These are phyloP conservation scores for Apodospora peruviana DNA, from an alignment of 495 filamentous ascomycete genomes.

Conservation along the genomic window DNA sequence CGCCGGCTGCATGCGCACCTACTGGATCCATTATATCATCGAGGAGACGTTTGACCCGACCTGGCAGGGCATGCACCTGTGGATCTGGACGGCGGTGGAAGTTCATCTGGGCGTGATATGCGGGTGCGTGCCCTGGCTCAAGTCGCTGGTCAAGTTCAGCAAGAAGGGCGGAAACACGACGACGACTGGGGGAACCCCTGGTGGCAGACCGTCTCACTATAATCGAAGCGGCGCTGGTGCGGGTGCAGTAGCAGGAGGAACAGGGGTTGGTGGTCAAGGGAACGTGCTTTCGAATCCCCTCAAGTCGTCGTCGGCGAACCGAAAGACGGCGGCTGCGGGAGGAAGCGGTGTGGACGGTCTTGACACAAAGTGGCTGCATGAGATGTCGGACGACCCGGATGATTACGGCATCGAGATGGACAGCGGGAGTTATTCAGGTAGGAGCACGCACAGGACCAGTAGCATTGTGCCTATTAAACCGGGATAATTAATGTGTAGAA, in stretches of 20 bases:
- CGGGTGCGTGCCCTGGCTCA: constrained; percentile 34
- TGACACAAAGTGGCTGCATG: neutral
- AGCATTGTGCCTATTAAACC: no score
- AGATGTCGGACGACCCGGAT: no score
- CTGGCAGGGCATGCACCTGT: constrained; percentile 34
- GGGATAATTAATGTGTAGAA: no score
- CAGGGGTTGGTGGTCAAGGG: neutral
- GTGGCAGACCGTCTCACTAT: no score
- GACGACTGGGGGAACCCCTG: no score
- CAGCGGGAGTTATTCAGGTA: no score
- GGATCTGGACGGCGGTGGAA: constrained; percentile 38
- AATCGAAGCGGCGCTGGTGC: neutral
- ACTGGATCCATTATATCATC: constrained; percentile 22
- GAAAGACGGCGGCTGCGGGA: neutral
- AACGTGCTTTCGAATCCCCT: neutral
- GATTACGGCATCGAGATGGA: no score
- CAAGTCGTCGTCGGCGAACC: neutral
- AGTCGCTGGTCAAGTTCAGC: constrained; percentile 21
- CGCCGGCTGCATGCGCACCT: constrained; percentile 14
- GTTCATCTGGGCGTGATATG: constrained; percentile 35
- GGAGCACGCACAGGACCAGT: no score
- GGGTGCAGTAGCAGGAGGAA: neutral
- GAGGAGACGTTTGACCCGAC: constrained; percentile 26
- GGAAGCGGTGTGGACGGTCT: neutral
- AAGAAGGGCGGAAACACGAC: neutral